Evolutionary conservation across 768 basidiomycete genomes (phyloP).

Genomic region (Auriscalpium vulgare): DNA sequence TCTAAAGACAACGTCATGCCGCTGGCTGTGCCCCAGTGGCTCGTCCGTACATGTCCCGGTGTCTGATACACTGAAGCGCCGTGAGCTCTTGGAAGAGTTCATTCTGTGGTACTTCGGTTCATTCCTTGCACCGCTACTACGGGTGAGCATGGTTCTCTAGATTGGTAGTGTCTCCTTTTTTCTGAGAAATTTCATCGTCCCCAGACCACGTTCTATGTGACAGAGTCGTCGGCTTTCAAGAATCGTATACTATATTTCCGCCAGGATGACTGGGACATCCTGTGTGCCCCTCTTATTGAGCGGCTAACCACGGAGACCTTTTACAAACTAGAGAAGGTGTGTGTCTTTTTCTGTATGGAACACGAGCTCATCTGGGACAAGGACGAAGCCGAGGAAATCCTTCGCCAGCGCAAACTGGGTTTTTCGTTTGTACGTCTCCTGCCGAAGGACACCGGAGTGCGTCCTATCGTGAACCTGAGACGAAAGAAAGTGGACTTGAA

Average conservation of each 20-base stretch:
- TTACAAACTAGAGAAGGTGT: conserved; percentile 58
- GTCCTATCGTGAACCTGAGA: conserved; percentile 91
- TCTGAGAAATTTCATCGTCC: not conserved
- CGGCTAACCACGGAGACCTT: conserved; percentile 68
- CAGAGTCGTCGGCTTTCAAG: conserved; percentile 80
- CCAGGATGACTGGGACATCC: conserved; percentile 85
- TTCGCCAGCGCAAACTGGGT: conserved; percentile 67
- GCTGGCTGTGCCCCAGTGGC: conserved; percentile 59
- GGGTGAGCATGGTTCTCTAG: conserved; percentile 36
- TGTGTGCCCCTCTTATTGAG: conserved; percentile 77
- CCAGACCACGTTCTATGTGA: conserved; percentile 90
- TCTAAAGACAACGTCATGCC: conserved; percentile 65
- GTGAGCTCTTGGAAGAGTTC: conserved; percentile 81
- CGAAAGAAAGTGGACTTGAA: conserved; percentile 33
- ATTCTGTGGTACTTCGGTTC: conserved; percentile 90
- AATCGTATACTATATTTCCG: conserved; percentile 86
- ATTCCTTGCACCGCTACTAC: conserved; percentile 71
- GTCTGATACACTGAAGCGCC: conserved; percentile 66
- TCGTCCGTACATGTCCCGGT: conserved; percentile 40
- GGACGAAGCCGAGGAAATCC: conserved; percentile 51
- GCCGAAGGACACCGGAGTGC: conserved; percentile 91
- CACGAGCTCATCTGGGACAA: conserved; percentile 27
- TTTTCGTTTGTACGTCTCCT: conserved; percentile 83
- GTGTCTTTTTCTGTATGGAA: conserved; percentile 7
- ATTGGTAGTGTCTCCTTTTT: not conserved